Base-by-base conservation (phyloP, 768 basidiomycete genomes). In the Lactifluus piperatus region DNA sequence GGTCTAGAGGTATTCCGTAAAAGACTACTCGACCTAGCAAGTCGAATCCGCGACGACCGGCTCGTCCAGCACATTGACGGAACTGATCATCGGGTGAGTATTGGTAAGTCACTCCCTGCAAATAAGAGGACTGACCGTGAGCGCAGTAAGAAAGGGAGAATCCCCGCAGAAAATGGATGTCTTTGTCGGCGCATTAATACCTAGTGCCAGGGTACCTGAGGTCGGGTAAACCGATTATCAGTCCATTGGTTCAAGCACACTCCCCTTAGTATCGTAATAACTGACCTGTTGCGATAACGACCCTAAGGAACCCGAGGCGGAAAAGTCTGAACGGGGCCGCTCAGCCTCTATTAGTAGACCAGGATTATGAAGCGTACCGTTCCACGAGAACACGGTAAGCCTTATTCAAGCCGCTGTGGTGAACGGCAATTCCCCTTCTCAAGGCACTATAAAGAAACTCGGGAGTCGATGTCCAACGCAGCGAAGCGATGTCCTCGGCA, bases 151-250 rank as follows among this genome's bases (percentile, higher is more conserved):
- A 66, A 58, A 83, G 1, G 80, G 79, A 0, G 83, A 84, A 68
- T 85, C 83, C 0, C 80, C 81, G 54, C 77, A 80, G 64, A 87
- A 87, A 6, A 84, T 76, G 1, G 80, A 75, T 0, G 86, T 84
- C 64, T 80, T 85, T 0, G 84, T 77, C 0, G 86, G 86, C 0
- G 85, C 85, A 65, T 88, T 88, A 65, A 88, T 88, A 57, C 86
- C 87, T 14, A 88, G 73, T 1, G 86, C 86, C 55, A 88, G 73
- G 5, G 85, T 87, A 1, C 81, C 83, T 82, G 20, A 13, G 5
- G 3, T 29, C 8, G 7, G 32, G 24, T 13, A 6, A 41, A 14
- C 3, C 9, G 14, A 64, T 22, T 26, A 39, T 54, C 37, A 9
- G 20, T 2, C 27, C 20, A 34, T 3, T 34, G 2, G 30, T 32